Evolutionary conservation across 1,139 yeast genomes (phyloP).

Genomic region (Pichia sp.): DNA sequence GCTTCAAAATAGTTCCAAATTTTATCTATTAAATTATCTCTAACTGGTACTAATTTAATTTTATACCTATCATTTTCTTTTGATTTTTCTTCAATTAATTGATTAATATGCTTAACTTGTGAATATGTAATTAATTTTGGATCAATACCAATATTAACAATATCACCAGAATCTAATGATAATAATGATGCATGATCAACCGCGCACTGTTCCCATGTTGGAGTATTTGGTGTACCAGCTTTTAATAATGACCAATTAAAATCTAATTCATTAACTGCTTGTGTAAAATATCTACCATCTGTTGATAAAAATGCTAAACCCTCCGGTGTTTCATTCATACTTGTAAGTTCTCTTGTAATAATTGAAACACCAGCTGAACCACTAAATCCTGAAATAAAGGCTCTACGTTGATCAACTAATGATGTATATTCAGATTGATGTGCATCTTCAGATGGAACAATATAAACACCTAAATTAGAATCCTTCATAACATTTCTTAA

Average conservation of each 20-base stretch:
- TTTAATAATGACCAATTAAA: conserved; percentile 81
- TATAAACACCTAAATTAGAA: conserved; percentile 64
- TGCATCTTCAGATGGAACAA: conserved; percentile 88
- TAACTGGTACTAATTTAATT: conserved; percentile 56
- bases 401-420: conserved; percentile 72
- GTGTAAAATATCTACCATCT: conserved; percentile 91
- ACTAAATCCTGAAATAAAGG: conserved; percentile 81
- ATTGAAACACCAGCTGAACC: conserved; percentile 96
- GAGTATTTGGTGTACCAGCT: conserved; percentile 63
- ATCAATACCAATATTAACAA: conserved; percentile 47
- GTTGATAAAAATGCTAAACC: conserved; percentile 80
- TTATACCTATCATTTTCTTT: conserved; percentile 34
- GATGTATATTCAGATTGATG: conserved; percentile 91
- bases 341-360: conserved; percentile 63
- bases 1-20: conserved; percentile 60
- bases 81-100: conserved; percentile 28
- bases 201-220: conserved; percentile 89
- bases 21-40: conserved; percentile 63
- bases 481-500: conserved; percentile 63
- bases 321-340: conserved; percentile 51
- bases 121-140: conserved; percentile 63
- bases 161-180: conserved; percentile 35
- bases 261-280: conserved; percentile 83
- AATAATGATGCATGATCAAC: conserved; percentile 55
- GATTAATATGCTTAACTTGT: conserved; percentile 33